These are phyloP conservation scores for Yamadazyma taylorii DNA, from an alignment of 1,139 yeast genomes.

Conservation along the genomic window DNA sequence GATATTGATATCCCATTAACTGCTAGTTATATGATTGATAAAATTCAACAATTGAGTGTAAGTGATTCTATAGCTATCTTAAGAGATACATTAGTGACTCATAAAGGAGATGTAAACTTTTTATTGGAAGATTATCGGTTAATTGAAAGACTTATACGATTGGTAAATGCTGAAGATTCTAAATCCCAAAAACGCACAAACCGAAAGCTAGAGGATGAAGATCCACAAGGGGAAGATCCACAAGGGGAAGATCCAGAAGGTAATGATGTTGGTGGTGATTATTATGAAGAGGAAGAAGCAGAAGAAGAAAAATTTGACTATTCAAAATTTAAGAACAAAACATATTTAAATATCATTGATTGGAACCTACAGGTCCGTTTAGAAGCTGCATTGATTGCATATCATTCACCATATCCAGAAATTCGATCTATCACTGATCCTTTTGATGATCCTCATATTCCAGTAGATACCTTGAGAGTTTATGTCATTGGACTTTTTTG, in stretches of 20 bases:
- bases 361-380: slow-evolving; percentile 38
- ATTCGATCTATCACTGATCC: slow-evolving; percentile 48
- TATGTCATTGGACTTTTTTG: slow-evolving; percentile 42
- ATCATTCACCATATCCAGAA: slow-evolving; percentile 49
- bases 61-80: slow-evolving; percentile 33
- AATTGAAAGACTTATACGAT: slow-evolving; percentile 30
- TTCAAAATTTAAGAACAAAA: slow-evolving; percentile 23
- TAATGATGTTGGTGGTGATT: too few relatives aligned
- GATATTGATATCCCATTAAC: slow-evolving; percentile 21
- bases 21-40: slow-evolving; percentile 31
- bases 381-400: slow-evolving; percentile 44
- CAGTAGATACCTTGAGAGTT: slow-evolving; percentile 44
- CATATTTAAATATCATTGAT: slow-evolving; percentile 31
- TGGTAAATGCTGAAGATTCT: slow-evolving; percentile 23
- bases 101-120: slow-evolving; percentile 44
- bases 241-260: slow-evolving; percentile 5
- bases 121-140: slow-evolving; percentile 41
- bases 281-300: slow-evolving; percentile 13
- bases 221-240: slow-evolving; percentile 1
- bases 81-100: slow-evolving; percentile 40
- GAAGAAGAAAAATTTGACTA: slow-evolving; percentile 12
- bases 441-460: slow-evolving; percentile 37
- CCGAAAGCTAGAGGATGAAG: slow-evolving; percentile 10
- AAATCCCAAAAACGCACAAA: too few relatives aligned
- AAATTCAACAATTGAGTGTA: slow-evolving; percentile 22